A percentile compares a stretch with the other conserved stretches of the same genome.
phyloP scores from a whole-genome alignment of 495 filamentous ascomycete genomes.

The Penicillium maclennaniae region DNA sequence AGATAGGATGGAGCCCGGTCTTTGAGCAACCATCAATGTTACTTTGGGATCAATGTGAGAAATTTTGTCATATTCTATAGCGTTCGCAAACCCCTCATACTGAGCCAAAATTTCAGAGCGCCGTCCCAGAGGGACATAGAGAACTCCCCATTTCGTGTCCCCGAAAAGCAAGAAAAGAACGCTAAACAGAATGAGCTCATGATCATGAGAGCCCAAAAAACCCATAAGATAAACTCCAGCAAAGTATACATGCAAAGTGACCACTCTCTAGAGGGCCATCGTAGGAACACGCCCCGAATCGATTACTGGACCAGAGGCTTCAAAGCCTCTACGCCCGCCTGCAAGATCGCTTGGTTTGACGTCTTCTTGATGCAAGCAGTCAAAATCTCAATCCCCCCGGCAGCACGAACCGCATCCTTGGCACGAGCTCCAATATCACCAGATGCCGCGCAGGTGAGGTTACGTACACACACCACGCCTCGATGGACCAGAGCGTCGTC shows the following conservation, averaged over 20 bases:
- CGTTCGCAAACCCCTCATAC: conserved; percentile 6
- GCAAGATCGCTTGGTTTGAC: conserved; percentile 58
- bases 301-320: conserved; percentile 51
- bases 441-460: conserved; percentile 38
- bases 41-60: neutral
- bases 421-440: conserved; percentile 41
- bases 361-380: conserved; percentile 62
- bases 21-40: neutral
- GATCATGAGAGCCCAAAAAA: neutral
- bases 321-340: conserved; percentile 59
- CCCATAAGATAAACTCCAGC: neutral
- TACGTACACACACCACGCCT: conserved; percentile 69
- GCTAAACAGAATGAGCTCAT: conserved; percentile 15
- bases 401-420: conserved; percentile 36
- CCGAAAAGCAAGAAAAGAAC: conserved; percentile 6
- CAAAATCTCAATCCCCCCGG: conserved; percentile 56
- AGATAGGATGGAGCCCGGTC: neutral
- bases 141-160: neutral
- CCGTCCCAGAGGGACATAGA: conserved; percentile 2
- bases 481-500: conserved; percentile 71
- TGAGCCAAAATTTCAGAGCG: conserved; percentile 1
- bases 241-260: neutral
- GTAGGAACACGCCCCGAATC: conserved; percentile 5
- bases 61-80: conserved; percentile 1
- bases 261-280: neutral